Conservation (phyloP, 306 rosid genomes). For the Castanospermum australe region DNA sequence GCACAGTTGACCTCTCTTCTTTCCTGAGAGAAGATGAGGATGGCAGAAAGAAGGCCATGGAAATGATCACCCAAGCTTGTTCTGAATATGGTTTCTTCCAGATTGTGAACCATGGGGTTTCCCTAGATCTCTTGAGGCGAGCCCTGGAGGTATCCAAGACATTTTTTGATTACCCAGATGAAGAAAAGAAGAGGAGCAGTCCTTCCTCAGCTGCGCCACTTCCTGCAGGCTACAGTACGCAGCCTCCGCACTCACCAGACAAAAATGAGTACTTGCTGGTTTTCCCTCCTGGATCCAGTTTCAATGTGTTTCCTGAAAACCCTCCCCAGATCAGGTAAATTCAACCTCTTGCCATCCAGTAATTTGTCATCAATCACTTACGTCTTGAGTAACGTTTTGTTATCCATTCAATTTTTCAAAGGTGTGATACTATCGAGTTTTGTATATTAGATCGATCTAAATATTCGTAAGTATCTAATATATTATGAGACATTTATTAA, state of each 20-base stretch:
- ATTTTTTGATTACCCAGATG: conserved; percentile 40
- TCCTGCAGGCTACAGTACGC: conserved; percentile 49
- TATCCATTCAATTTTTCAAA: too few species aligned
- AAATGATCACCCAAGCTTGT: conserved; percentile 45
- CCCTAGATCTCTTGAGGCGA: conserved; percentile 28
- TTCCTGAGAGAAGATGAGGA: conserved; percentile 25
- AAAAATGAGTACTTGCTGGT: conserved; percentile 44
- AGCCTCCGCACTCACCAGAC: conserved; percentile 26
- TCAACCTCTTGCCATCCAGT: neutral
- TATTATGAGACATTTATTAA: too few species aligned
- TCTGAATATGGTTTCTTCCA: conserved; percentile 54
- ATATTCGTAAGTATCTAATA: too few species aligned
- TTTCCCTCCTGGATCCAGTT: conserved; percentile 38
- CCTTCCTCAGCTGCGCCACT: conserved; percentile 33
- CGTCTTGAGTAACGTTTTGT: too few species aligned
- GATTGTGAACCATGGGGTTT: conserved; percentile 48
- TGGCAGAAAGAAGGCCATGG: conserved; percentile 26
- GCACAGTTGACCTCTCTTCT: conserved; percentile 45
- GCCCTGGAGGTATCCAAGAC: conserved; percentile 37
- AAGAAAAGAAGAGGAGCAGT: conserved; percentile 41
- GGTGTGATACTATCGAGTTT: too few species aligned
- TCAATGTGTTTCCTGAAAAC: conserved; percentile 43
- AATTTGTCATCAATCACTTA: neutral
- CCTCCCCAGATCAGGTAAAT: conserved; percentile 42
- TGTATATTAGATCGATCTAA: too few species aligned